Base-by-base conservation (phyloP, 2,329 filamentous ascomycete genomes). In the Fusarium penzigii region DNA sequence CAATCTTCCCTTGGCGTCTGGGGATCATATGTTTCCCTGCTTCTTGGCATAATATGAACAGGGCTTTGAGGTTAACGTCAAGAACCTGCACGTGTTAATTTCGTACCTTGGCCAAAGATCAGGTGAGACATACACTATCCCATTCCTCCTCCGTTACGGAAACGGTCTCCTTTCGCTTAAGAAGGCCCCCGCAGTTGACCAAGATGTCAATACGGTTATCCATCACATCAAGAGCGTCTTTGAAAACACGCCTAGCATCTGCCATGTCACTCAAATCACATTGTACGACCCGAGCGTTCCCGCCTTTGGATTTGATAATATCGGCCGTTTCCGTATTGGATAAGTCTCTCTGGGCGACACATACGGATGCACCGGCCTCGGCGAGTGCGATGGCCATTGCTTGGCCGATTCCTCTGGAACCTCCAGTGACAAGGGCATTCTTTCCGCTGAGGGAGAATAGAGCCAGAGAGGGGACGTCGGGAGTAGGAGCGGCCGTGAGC, bases 11-110 rank as follows among this genome's bases (percentile, higher is more conserved):
- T 8, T 12, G 16, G n/a, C 38, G 38, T 12, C 47, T 41, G 12
- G 53, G 44, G 16, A 53, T 42, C 47, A 53, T 51, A 38, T 53
- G 50, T 38, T 40, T 42, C 4, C 50, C 53, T 10, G 50, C 50
- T 14, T 48, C 40, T 25, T 56, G 53, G 34, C 53, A 53, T 25
- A 56, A n/a, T 12, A 53, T 48, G 41, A 56, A 53, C 1, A 51
- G 32, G 1, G 50, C 50, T 20, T 50, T 53, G 14, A 48, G 39
- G 20, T 56, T 53, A 29, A 53, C 50, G 25, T 53, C 44, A 7
- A 55, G 29, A 14, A 53, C 53, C 53, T 52, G n/a, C n/a, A n/a
- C n/a, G n/a, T n/a, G n/a, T n/a, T n/a, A n/a, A n/a, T n/a, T n/a
- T n/a, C n/a, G n/a, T n/a, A n/a, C n/a, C n/a, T n/a, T n/a, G n/a